Evolutionary conservation across 2,329 filamentous ascomycete genomes (phyloP), one percentile per base, ranked within the genome.

Genomic region (Botrytis paeoniae): DNA sequence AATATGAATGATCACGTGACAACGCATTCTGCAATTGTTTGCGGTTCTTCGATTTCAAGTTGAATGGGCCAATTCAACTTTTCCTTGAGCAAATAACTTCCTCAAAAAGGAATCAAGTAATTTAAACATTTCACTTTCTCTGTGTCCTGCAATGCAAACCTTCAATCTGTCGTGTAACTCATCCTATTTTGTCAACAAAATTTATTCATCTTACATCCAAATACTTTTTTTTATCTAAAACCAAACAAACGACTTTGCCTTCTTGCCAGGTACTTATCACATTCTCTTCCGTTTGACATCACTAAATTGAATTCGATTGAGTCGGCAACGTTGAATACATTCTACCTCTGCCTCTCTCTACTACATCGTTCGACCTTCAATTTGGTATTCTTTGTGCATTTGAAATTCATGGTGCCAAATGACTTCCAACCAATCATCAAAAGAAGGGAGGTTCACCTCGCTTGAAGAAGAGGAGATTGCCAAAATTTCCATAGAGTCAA

Each of bases 401-500:
- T 35, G 22, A n/a, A 8, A 25, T 41, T 57, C n/a, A 43, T 57
- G 18, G 48, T 57, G 48, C 65, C 39, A 69, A n/a, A 69, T 69
- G 48, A 57, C 35, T 35, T n/a, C 35, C 64, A 54, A 29, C 37
- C 51, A 54, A 12, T 10, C 22, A 22, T 32, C 41, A 39, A 39
- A 8, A 10, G 32, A 22, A 69, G 54, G 12, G 18, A 12, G 39
- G 25, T 69, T 69, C 48, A 29, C 35, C 29, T 59, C 48, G 39
- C 65, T 69, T 64, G 85, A 86, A 45, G 85, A 88, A 68, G 84
- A 88, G 75, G 79, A 81, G 37, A 85, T 91, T 57, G 91, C 89
- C 2, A 73, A 89, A 60, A 87, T 85, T 0, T 91, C 89, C 1
- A 73, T 89, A 60, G 87, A 85, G 0, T 91, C 89, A 1, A 90